Evolutionary conservation across 805 yeast species (phyloP).

Genomic region (Zygoascus tannicola): DNA sequence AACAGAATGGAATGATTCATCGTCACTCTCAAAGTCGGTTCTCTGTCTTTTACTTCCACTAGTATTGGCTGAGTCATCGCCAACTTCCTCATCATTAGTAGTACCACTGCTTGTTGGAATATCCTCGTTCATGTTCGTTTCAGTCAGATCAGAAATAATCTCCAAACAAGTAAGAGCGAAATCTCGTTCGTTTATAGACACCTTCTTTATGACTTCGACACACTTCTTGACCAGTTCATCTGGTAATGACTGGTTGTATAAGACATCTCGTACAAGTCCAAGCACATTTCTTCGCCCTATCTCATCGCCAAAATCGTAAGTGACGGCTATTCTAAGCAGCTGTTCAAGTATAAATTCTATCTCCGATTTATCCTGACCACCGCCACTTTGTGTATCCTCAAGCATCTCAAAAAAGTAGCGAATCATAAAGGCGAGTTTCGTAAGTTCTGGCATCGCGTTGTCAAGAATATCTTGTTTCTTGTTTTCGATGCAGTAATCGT

Average conservation of each 20-base stretch:
- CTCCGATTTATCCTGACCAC: background rate
- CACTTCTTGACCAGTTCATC: slow-evolving; percentile 47
- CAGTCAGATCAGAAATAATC: slow-evolving; percentile 75
- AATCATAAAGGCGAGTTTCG: slow-evolving; percentile 54
- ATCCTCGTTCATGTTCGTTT: slow-evolving; percentile 36
- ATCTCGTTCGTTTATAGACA: slow-evolving; percentile 74
- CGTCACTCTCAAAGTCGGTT: slow-evolving; percentile 23
- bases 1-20: slow-evolving; percentile 42
- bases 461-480: slow-evolving; percentile 50
- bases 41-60: slow-evolving; percentile 1
- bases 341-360: slow-evolving; percentile 69
- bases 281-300: slow-evolving; percentile 76
- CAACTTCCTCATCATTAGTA: slow-evolving; percentile 10
- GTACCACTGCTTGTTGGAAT: background rate
- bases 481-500: slow-evolving; percentile 51
- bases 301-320: slow-evolving; percentile 83
- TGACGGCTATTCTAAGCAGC: slow-evolving; percentile 52
- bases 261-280: slow-evolving; percentile 38
- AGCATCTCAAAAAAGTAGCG: slow-evolving; percentile 41
- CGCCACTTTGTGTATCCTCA: slow-evolving; percentile 23
- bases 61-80: background rate
- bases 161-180: slow-evolving; percentile 76
- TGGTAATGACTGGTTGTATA: slow-evolving; percentile 44
- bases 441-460: slow-evolving; percentile 66
- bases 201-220: slow-evolving; percentile 54